Conservation (phyloP, 805 yeast species). For the Metschnikowia hibisci region DNA sequence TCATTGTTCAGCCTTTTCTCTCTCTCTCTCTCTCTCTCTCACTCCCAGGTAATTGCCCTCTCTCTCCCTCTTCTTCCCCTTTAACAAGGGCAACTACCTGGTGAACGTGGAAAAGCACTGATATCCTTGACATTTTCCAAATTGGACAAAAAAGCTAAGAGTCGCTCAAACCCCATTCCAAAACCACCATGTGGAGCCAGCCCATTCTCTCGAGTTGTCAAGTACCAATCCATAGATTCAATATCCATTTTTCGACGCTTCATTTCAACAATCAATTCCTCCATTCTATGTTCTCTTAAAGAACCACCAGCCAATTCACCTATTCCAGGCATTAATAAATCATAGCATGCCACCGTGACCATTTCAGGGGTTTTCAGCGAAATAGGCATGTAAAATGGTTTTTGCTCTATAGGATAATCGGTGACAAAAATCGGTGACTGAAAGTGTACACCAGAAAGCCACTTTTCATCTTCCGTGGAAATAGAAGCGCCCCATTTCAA, state of each 20-base stretch:
- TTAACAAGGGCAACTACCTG: constrained; percentile 35
- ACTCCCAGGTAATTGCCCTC: too few species aligned
- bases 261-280: constrained; percentile 48
- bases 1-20: too few species aligned
- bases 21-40: too few species aligned
- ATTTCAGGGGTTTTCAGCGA: constrained; percentile 29
- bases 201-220: constrained; percentile 69
- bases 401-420: constrained; percentile 72
- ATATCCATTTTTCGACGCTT: constrained; percentile 51
- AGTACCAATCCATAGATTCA: constrained; percentile 73
- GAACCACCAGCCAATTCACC: constrained; percentile 97
- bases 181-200: constrained; percentile 94
- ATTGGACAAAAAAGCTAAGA: constrained; percentile 68
- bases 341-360: constrained; percentile 83
- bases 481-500: constrained; percentile 68
- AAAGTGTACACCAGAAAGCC: constrained; percentile 70
- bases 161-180: constrained; percentile 91
- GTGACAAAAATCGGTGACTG: constrained; percentile 82
- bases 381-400: constrained; percentile 89
- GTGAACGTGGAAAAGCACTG: constrained; percentile 80
- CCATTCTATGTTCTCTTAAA: constrained; percentile 70
- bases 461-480: constrained; percentile 86
- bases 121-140: constrained; percentile 82
- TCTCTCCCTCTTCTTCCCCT: too few species aligned
- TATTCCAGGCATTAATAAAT: constrained; percentile 80